Conservation (phyloP, 2,329 filamentous ascomycete species). For the Paracamarosporium sp. region DNA sequence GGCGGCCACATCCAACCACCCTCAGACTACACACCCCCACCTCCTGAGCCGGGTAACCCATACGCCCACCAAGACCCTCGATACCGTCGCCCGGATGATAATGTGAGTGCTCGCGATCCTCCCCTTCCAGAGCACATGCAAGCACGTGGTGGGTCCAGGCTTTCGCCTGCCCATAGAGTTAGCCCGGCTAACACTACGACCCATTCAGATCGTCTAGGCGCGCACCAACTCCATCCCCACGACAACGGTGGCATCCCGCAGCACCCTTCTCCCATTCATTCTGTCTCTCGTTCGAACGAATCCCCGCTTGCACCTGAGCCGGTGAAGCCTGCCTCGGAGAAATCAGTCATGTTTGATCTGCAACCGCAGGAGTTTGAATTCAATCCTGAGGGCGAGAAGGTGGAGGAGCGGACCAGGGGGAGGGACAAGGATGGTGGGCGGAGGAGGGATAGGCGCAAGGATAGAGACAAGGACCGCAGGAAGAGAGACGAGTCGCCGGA, state of each 20-base stretch:
- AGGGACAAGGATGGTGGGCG: constrained; percentile 10
- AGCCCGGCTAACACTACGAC: constrained; percentile 19
- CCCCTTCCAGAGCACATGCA: constrained; percentile 38
- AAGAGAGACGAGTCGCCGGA: constrained; percentile 30
- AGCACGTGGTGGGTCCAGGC: constrained; percentile 44
- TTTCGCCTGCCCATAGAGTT: constrained; percentile 28
- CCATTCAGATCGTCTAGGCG: constrained; percentile 33
- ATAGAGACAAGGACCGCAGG: constrained; percentile 35
- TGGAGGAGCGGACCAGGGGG: constrained; percentile 17
- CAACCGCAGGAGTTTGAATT: constrained; percentile 32
- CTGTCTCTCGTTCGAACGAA: not conserved
- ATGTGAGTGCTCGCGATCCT: constrained; percentile 57
- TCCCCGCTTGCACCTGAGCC: constrained; percentile 23
- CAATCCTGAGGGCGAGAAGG: constrained; percentile 21
- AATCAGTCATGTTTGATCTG: constrained; percentile 50
- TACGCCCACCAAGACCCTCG: constrained; percentile 38
- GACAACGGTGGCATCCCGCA: not conserved
- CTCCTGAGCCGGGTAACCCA: constrained; percentile 33
- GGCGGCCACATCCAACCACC: constrained; percentile 27
- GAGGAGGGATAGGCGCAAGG: constrained; percentile 23
- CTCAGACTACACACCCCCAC: constrained; percentile 37
- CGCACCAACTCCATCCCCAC: not conserved
- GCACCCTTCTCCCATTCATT: not conserved
- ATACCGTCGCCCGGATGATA: constrained; percentile 49
- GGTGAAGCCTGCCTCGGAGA: constrained; percentile 23